Base-by-base conservation (phyloP, 371 early-diverging fungal genomes). In the Rhizopus microsporus region DNA sequence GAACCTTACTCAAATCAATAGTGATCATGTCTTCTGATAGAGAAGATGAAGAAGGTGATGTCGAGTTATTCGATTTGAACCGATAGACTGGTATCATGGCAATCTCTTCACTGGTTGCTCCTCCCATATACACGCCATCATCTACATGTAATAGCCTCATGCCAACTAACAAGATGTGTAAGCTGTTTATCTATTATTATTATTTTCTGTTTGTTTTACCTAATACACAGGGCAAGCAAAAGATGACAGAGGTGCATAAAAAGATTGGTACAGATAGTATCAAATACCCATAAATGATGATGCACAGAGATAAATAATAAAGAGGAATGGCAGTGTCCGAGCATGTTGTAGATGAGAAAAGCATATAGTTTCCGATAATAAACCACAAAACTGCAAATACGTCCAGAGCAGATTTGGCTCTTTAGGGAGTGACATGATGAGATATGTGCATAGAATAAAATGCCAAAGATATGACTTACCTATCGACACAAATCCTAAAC, bases 301-400 rank as follows among this genome's bases (percentile, higher is more conserved):
- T 67, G 30, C 73, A 67, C 13, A 90, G 56, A 2, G 88, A 77
- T 1, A 81, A 59, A 44, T 83, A 82, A 59, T 84, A 88, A 1
- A 90, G 58, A 30, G 78, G 77, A 0, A 83, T 81, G 17, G 87
- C 86, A 7, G 72, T 73, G 5, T 65, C 49, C 17, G 76, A 74
- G 60, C 86, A 88, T 4, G 63, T 69, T 4, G 71, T 63, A 10
- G 79, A 77, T 3, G 84, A 74, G 57, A 88, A 89, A 12, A 88
- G 56, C 62, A 88, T 78, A 58, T 86, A 84, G 60, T 90, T 90
- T 60, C 88, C 88, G 58, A 87, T 66, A 38, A 92, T 75, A 69
- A 90, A 90, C 71, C 89, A 76, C 40, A 86, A 72, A 3, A 85
- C 79, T 7, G 82, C 85, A 72, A 84, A 75, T 13, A 88, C 54